Conservation (phyloP, 257 asterid species). For the Coffea canephora region DNA sequence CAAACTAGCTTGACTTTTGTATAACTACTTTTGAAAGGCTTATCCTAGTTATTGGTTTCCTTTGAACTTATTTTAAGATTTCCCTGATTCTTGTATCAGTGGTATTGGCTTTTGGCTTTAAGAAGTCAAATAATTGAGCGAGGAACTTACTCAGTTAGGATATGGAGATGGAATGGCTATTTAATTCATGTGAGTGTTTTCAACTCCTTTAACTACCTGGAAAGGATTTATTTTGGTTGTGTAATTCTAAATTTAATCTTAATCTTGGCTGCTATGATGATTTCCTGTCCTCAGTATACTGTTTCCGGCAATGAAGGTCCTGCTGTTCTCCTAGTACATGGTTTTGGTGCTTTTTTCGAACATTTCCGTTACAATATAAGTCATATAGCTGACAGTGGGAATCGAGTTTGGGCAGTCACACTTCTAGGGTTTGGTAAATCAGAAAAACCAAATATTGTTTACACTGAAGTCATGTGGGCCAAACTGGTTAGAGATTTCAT, state of each 20-base stretch:
- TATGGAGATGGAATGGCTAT: constrained; percentile 86
- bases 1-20: constrained; percentile 6
- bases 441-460: constrained; percentile 79
- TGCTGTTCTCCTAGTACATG: constrained; percentile 86
- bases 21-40: not conserved
- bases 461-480: constrained; percentile 87
- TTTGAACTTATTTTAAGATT: constrained; percentile 22
- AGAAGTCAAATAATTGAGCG: constrained; percentile 37
- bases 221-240: not conserved
- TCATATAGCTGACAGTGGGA: constrained; percentile 70
- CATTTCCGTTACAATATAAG: constrained; percentile 79
- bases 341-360: constrained; percentile 90
- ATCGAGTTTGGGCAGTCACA: constrained; percentile 85
- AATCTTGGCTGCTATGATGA: not conserved
- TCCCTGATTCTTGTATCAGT: constrained; percentile 41
- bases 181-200: constrained; percentile 63
- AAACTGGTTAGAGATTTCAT: constrained; percentile 80
- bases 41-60: constrained; percentile 1
- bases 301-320: constrained; percentile 77
- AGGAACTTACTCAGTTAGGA: constrained; percentile 46
- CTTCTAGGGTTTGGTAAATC: constrained; percentile 90
- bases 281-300: constrained; percentile 60
- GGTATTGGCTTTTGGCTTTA: constrained; percentile 78
- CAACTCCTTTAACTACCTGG: not conserved
- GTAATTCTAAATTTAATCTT: not conserved